phyloP scores from a whole-genome alignment of 2,329 filamentous ascomycete genomes.

The Xylaria sp. region DNA sequence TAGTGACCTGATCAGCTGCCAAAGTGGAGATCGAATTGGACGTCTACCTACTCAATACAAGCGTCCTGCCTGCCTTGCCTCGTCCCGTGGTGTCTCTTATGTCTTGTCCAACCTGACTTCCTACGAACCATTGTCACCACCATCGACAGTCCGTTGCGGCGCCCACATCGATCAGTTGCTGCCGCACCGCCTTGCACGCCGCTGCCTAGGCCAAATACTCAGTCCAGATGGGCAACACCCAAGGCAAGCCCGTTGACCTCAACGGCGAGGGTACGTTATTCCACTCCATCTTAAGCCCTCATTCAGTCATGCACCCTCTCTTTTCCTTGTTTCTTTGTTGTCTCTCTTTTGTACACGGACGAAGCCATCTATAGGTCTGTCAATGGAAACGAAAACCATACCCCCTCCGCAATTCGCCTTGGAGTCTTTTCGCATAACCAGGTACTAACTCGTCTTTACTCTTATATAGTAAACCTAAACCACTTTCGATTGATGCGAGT shows the following conservation, averaged over 20 bases:
- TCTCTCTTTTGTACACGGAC: not conserved
- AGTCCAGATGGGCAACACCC: conserved; percentile 85
- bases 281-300: conserved; percentile 2
- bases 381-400: not conserved
- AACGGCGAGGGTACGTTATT: conserved; percentile 84
- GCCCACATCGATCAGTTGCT: conserved; percentile 4
- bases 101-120: conserved; percentile 33
- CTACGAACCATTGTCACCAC: conserved; percentile 20
- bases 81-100: conserved; percentile 29
- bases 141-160: conserved; percentile 20
- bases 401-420: not conserved
- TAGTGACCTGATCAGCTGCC: conserved; percentile 37
- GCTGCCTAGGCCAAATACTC: conserved; percentile 30
- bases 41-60: conserved; percentile 15
- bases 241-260: conserved; percentile 92
- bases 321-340: conserved; percentile 1
- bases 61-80: conserved; percentile 4
- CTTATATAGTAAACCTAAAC: conserved; percentile 84
- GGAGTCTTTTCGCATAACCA: conserved; percentile 1
- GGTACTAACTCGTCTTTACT: conserved; percentile 21
- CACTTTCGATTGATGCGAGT: conserved; percentile 96
- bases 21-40: conserved; percentile 35
- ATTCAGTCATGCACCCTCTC: not conserved
- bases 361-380: not conserved
- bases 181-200: conserved; percentile 21